phyloP scores from a whole-genome alignment of 495 filamentous ascomycete species.

The Aspergillus steynii region DNA sequence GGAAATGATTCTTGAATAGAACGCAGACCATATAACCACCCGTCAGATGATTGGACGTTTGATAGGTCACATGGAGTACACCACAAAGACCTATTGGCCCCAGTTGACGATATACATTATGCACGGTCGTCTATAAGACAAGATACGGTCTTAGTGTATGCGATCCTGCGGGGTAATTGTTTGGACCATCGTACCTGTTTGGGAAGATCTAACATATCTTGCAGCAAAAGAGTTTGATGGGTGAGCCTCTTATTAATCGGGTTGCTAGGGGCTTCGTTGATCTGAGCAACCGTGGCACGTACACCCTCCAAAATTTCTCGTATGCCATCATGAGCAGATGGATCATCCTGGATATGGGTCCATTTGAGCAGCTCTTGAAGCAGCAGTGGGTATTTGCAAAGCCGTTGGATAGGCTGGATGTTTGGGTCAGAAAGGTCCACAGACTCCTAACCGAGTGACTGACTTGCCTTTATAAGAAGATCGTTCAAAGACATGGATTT shows the following conservation, averaged over 20 bases:
- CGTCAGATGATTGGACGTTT: constrained; percentile 59
- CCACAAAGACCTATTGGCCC: constrained; percentile 86
- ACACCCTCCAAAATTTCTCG: constrained; percentile 71
- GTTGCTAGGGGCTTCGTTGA: constrained; percentile 70
- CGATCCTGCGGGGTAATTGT: background rate
- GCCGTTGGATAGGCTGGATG: constrained; percentile 81
- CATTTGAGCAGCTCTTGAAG: constrained; percentile 78
- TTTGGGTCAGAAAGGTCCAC: background rate
- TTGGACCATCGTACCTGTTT: constrained; percentile 56
- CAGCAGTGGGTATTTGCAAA: constrained; percentile 90
- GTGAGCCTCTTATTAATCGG: constrained; percentile 45
- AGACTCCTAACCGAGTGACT: background rate
- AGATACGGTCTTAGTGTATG: constrained; percentile 18
- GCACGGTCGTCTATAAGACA: constrained; percentile 30
- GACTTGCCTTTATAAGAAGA: constrained; percentile 81
- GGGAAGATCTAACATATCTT: constrained; percentile 61
- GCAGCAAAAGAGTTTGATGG: constrained; percentile 54
- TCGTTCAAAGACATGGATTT: constrained; percentile 81
- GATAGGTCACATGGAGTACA: constrained; percentile 82
- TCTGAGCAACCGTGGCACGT: constrained; percentile 66
- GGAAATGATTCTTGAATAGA: constrained; percentile 79
- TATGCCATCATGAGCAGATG: constrained; percentile 74
- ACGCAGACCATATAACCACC: constrained; percentile 86
- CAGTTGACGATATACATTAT: constrained; percentile 65
- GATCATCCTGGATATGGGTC: constrained; percentile 82